phyloP scores from a whole-genome alignment of 192 early-diverging fungal species.

The Backusella circina region DNA sequence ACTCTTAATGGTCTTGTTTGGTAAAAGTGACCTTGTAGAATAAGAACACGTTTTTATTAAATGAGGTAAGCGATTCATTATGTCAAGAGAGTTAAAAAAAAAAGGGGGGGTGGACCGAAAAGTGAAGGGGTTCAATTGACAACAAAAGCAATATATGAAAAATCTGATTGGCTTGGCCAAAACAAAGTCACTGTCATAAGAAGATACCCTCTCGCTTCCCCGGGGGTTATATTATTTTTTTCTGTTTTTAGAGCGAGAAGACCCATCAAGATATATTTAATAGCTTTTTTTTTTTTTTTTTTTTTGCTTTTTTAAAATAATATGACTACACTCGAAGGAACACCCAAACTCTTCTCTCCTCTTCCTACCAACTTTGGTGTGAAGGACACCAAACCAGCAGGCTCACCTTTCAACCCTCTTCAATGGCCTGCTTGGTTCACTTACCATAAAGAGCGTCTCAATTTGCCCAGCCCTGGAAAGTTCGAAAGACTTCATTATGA shows the following conservation, averaged over 20 bases:
- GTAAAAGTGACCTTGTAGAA: constrained; percentile 15
- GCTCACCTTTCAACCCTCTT: constrained; percentile 29
- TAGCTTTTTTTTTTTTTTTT: constrained; percentile 8
- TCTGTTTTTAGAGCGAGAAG: neutral
- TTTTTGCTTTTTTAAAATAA: neutral
- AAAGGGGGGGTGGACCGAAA: neutral
- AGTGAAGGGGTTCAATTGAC: no score
- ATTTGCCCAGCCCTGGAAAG: constrained; percentile 77
- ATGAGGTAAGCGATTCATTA: neutral
- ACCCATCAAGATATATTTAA: neutral
- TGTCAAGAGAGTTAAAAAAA: neutral
- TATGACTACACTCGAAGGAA: constrained; percentile 3
- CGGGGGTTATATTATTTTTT: neutral
- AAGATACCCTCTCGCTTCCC: neutral
- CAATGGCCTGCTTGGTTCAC: constrained; percentile 30
- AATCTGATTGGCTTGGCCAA: neutral
- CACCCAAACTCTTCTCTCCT: constrained; percentile 15
- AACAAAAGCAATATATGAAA: no score
- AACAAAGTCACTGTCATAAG: neutral
- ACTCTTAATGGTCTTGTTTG: constrained; percentile 20
- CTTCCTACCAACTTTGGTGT: neutral
- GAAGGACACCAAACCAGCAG: constrained; percentile 20
- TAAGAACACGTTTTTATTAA: neutral
- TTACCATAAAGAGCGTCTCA: constrained; percentile 40
- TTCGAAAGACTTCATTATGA: constrained; percentile 83